A percentile compares a stretch with the other conserved stretches of the same genome.
Conservation (phyloP, 768 basidiomycete genomes). For the Mycena venus region DNA sequence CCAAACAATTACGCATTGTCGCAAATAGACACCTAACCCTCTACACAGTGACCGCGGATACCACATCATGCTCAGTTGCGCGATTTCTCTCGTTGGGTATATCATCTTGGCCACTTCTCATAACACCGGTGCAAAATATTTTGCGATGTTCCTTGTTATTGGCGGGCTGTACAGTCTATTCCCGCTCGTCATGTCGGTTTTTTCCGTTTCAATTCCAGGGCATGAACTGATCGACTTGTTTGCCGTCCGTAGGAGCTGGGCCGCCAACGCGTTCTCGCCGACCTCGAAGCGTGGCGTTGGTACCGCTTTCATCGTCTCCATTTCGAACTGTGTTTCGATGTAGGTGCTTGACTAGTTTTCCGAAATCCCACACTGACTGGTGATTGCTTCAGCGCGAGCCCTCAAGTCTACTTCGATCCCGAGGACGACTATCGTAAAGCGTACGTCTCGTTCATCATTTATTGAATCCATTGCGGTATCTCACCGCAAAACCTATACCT, state of each 20-base stretch:
- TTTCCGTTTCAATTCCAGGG: neutral
- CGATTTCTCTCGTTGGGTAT: conserved; percentile 64
- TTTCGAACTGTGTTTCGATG: conserved; percentile 72
- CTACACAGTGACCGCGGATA: conserved; percentile 60
- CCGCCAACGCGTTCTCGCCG: conserved; percentile 69
- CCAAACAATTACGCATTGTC: neutral
- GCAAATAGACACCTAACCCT: neutral
- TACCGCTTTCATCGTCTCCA: conserved; percentile 71
- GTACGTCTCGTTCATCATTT: neutral
- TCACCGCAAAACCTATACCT: neutral
- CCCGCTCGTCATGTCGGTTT: conserved; percentile 68
- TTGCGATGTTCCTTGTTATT: conserved; percentile 69
- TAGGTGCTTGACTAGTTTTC: conserved; percentile 44
- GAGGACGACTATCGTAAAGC: conserved; percentile 65
- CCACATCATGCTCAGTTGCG: conserved; percentile 66
- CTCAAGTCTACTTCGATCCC: conserved; percentile 70
- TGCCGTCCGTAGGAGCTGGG: conserved; percentile 68
- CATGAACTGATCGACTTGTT: neutral
- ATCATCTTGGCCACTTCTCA: conserved; percentile 65
- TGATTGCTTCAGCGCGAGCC: conserved; percentile 56
- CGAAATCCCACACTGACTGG: neutral
- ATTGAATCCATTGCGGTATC: neutral
- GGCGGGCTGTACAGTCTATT: conserved; percentile 69
- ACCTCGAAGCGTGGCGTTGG: conserved; percentile 73
- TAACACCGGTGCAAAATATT: conserved; percentile 68